Conservation (phyloP, 257 asterid species). For the Sherardia arvensis region DNA sequence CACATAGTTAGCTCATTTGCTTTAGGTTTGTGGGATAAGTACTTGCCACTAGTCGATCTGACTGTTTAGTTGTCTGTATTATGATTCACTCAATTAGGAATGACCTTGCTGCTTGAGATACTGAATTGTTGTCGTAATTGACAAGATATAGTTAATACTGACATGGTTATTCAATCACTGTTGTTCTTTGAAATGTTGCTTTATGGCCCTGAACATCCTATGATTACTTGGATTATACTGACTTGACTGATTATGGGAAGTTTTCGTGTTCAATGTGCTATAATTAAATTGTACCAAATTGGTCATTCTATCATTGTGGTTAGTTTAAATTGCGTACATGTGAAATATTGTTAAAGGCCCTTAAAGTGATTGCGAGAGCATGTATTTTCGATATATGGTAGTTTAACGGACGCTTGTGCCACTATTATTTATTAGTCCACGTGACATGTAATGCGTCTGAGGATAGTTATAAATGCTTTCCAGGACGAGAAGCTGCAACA, state of each 20-base stretch:
- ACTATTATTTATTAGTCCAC: not conserved
- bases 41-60: not conserved
- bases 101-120: not conserved
- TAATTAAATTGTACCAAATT: not conserved
- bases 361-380: not conserved
- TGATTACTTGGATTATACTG: no score
- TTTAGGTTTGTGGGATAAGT: not conserved
- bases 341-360: not conserved
- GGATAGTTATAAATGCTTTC: slow-evolving; percentile 17
- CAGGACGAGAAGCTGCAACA: slow-evolving; percentile 86
- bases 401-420: not conserved
- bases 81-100: not conserved
- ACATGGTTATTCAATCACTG: not conserved
- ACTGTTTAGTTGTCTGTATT: not conserved
- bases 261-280: not conserved
- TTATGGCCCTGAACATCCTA: not conserved
- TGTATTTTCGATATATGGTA: not conserved
- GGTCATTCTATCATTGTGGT: not conserved
- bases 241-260: not conserved
- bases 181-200: not conserved
- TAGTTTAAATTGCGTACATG: not conserved
- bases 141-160: not conserved
- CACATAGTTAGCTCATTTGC: not conserved
- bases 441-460: slow-evolving; percentile 19
- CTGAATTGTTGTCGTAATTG: not conserved